These are phyloP conservation scores for Diaporthe sp. DNA, from an alignment of 2,329 filamentous ascomycete genomes.

Conservation along the genomic window DNA sequence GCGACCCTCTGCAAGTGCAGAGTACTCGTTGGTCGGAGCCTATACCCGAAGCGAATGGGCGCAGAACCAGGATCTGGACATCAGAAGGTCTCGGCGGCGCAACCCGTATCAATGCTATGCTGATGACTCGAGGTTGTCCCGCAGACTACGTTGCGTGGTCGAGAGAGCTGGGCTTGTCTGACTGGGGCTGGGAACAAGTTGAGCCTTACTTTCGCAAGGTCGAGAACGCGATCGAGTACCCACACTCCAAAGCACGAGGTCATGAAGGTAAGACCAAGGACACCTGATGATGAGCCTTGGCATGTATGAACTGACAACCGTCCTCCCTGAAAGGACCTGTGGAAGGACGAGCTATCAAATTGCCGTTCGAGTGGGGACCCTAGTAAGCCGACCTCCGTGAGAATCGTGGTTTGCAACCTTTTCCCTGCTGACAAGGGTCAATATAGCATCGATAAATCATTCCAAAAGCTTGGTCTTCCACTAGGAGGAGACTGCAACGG, in stretches of 20 bases:
- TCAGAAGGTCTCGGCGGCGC: constrained; percentile 52
- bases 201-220: constrained; percentile 51
- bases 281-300: neutral
- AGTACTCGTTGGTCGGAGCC: constrained; percentile 48
- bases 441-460: constrained; percentile 46
- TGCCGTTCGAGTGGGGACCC: neutral
- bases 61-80: constrained; percentile 43
- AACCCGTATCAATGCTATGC: constrained; percentile 51
- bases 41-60: constrained; percentile 43
- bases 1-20: constrained; percentile 46
- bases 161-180: constrained; percentile 46
- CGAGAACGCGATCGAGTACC: constrained; percentile 47
- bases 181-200: constrained; percentile 53
- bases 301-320: neutral
- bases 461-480: constrained; percentile 47
- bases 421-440: neutral
- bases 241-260: constrained; percentile 44
- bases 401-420: neutral
- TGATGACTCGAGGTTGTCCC: constrained; percentile 50
- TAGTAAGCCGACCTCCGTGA: neutral
- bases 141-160: constrained; percentile 51
- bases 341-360: neutral
- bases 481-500: constrained; percentile 48
- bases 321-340: neutral
- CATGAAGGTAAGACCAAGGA: constrained; percentile 44